These are phyloP conservation scores for Detonula confervacea DNA, from an alignment of 352 stramenopile species.

Conservation along the genomic window DNA sequence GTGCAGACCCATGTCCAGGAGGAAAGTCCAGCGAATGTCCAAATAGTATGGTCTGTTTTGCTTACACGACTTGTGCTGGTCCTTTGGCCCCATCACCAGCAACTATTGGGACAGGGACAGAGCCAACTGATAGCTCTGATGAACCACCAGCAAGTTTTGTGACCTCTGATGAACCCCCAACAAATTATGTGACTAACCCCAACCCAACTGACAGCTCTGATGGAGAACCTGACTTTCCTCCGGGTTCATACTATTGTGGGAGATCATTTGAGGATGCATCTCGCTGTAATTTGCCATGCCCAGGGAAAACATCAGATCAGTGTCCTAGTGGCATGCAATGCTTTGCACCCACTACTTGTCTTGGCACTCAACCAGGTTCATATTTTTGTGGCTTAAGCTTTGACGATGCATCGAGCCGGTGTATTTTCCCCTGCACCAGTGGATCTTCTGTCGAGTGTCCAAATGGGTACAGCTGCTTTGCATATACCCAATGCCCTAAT, in stretches of 20 bases:
- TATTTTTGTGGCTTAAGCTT: constrained; percentile 43
- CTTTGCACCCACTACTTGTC: constrained; percentile 3
- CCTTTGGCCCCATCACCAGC: not conserved
- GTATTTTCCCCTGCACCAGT: constrained; percentile 22
- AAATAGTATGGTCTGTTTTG: constrained; percentile 20
- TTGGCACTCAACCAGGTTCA: not conserved
- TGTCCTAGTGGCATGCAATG: constrained; percentile 30
- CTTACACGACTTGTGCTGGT: constrained; percentile 30
- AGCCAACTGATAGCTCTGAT: not conserved
- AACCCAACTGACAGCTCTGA: constrained; percentile 6
- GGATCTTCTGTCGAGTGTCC: constrained; percentile 33
- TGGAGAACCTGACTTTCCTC: not conserved
- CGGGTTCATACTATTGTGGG: constrained; percentile 59
- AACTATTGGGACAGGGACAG: not conserved
- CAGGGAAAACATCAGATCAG: constrained; percentile 15
- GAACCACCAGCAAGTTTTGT: not conserved
- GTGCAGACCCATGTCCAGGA: constrained; percentile 19
- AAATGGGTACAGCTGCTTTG: constrained; percentile 33
- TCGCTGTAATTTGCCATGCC: constrained; percentile 30
- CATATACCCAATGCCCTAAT: constrained; percentile 26
- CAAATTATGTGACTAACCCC: not conserved
- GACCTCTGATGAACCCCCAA: not conserved
- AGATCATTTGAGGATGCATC: constrained; percentile 47
- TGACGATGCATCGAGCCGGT: constrained; percentile 34
- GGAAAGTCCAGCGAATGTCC: constrained; percentile 22